phyloP scores from a whole-genome alignment of 345 rosid genomes.

The Eucalyptus virginea region DNA sequence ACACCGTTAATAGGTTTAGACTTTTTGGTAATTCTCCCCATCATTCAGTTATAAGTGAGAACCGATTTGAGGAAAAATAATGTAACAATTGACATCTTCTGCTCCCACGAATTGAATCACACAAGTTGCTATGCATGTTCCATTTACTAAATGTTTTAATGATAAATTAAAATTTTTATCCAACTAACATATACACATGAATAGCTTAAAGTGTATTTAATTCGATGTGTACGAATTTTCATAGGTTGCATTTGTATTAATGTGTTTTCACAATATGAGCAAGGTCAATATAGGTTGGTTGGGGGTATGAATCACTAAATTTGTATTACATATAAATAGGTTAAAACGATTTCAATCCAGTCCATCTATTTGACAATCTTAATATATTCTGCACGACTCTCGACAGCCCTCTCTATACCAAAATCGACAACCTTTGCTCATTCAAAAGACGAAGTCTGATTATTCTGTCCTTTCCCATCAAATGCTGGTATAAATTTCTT shows the following conservation, averaged over 20 bases:
- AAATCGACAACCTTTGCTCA: not conserved
- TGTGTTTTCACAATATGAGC: not conserved
- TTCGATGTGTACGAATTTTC: not conserved
- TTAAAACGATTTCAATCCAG: too few relatives aligned
- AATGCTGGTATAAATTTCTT: not conserved
- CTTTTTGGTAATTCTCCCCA: too few relatives aligned
- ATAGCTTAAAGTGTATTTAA: not conserved
- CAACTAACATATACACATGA: not conserved
- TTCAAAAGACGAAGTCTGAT: not conserved
- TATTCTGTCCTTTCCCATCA: not conserved
- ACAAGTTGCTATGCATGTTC: not conserved
- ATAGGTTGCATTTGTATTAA: fast-evolving
- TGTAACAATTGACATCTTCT: not conserved
- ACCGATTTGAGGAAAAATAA: not conserved
- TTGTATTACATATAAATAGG: not conserved
- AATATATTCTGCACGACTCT: not conserved
- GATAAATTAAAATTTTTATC: not conserved
- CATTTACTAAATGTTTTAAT: not conserved
- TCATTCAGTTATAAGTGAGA: not conserved
- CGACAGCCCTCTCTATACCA: not conserved
- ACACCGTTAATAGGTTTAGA: too few relatives aligned
- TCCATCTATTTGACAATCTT: too few relatives aligned
- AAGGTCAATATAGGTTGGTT: fast-evolving
- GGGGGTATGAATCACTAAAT: fast-evolving
- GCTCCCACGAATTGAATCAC: not conserved